Base-by-base conservation (phyloP, 192 early-diverging fungal genomes). In the Coemansia javaensis region DNA sequence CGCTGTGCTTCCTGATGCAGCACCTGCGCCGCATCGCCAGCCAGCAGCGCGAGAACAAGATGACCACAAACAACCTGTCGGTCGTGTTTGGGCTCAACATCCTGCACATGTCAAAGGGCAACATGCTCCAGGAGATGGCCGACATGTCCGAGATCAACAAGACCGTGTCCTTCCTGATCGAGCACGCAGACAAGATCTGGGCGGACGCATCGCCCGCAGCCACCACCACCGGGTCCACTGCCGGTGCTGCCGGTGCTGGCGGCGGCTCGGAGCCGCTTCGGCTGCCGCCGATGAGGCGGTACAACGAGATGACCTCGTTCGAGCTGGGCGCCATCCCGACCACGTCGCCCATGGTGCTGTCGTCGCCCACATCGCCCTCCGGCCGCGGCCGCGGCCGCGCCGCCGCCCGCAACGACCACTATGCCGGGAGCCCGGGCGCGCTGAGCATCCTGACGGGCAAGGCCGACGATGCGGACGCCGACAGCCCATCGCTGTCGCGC, bases 51-150 rank as follows among this genome's bases (percentile, higher is more conserved):
- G 64, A 78, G 20, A 98, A 98, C 65, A 79, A 89, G 44, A 98
- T 98, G 95, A 84, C 81, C 4, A 63, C 89, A 32, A 90, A 93
- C 61, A 98, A 97, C 43, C 62, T 98, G 41, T 82, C 90, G 17
- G 91, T 95, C 28, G 90, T 98, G 21, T 95, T 98, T 85, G 93
- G 85, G 5, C 91, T 90, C 10, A 94, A 88, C 5, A 56, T 98
- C 22, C 59, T 90, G 73, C 80, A 82, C 12, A 81, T 81, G 66
- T 74, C 60, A 11, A 74, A 68, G 33, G 42, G 34, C 36, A 53
- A 85, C 44, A 52, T 83, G 23, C 63, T 71, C 14, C 59, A 62
- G 15, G 86, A 88, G 53, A 79, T 90, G 49, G 46, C 79, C 32
- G 85, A 90, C 42, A 90, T 88, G 84, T 75, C 75, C 9, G 78